Percentiles rank a stretch among this genome's conserved stretches.
These are phyloP conservation scores for Plantago lanceolata DNA, from an alignment of 305 asterid species.

Conservation along the genomic window DNA sequence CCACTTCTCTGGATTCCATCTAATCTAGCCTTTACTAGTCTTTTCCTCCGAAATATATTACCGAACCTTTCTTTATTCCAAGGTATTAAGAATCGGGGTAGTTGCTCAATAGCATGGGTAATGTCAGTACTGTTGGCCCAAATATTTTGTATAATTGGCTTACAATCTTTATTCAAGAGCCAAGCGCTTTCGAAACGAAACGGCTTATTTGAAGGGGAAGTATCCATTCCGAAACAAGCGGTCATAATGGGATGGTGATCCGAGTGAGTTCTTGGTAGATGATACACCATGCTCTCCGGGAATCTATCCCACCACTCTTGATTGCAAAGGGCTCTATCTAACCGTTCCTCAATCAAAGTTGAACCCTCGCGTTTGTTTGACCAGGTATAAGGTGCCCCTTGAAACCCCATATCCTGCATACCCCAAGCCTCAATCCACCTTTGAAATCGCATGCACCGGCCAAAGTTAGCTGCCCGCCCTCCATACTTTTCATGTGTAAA, in stretches of 20 bases:
- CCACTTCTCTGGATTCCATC: neutral
- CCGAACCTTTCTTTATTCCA: neutral
- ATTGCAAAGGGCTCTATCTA: neutral
- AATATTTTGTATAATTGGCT: neutral
- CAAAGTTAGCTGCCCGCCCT: neutral
- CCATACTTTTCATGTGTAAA: neutral
- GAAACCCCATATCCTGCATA: too few relatives aligned
- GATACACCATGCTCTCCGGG: neutral
- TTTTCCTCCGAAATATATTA: neutral
- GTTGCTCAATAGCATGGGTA: neutral
- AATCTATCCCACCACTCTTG: neutral
- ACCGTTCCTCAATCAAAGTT: neutral
- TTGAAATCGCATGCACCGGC: neutral
- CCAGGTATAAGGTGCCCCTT: neutral
- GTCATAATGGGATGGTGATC: neutral
- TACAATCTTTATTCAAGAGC: neutral
- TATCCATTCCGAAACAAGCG: neutral
- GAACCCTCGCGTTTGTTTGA: neutral
- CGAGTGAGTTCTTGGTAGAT: neutral
- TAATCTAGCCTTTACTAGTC: neutral
- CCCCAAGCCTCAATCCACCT: too few relatives aligned
- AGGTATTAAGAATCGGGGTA: neutral
- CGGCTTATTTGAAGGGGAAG: neutral
- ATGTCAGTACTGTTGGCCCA: neutral
- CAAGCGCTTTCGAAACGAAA: neutral